A percentile compares a stretch with the other conserved stretches of the same genome.
Evolutionary conservation across 2,329 filamentous ascomycete genomes (phyloP).

Genomic region (Calonectria honghensis): DNA sequence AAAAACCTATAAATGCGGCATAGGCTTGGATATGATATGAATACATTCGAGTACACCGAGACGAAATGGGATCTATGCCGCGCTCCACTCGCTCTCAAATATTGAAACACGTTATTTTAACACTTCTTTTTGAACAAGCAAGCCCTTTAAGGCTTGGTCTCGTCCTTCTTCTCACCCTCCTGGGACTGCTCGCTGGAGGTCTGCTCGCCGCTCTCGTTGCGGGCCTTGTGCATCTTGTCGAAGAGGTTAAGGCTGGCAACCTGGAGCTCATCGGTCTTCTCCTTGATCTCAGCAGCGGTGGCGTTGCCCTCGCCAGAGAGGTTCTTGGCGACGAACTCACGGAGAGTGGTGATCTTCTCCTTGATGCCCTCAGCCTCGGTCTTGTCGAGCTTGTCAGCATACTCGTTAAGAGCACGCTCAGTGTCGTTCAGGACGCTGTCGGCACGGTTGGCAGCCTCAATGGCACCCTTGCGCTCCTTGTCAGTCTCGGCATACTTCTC

Average conservation of each 20-base stretch:
- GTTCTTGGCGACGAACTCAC: conserved; percentile 94
- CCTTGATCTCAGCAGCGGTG: conserved; percentile 95
- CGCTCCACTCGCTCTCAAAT: conserved; percentile 59
- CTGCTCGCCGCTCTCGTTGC: conserved; percentile 77
- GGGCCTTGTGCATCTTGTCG: conserved; percentile 99
- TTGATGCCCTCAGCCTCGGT: conserved; percentile 92
- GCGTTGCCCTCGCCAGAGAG: conserved; percentile 92
- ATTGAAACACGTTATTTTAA: conserved; percentile 56
- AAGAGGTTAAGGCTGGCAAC: conserved; percentile 96
- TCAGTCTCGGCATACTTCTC: conserved; percentile 96
- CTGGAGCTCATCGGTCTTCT: conserved; percentile 99
- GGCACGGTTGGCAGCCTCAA: conserved; percentile 97
- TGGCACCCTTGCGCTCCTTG: conserved; percentile 96
- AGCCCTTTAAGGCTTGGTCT: conserved; percentile 77
- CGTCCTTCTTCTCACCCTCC: conserved; percentile 86
- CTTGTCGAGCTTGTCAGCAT: conserved; percentile 97
- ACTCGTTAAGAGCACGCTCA: conserved; percentile 98
- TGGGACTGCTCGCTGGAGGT: conserved; percentile 70
- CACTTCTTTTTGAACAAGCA: conserved; percentile 45
- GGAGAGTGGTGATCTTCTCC: conserved; percentile 91
- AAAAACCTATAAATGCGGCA: conserved; percentile 58
- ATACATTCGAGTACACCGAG: conserved; percentile 70
- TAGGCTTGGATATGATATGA: conserved; percentile 65
- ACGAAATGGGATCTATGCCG: conserved; percentile 60
- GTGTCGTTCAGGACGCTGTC: conserved; percentile 98